Conservation (phyloP, 805 yeast species). For the Wickerhamomyces bisporus region DNA sequence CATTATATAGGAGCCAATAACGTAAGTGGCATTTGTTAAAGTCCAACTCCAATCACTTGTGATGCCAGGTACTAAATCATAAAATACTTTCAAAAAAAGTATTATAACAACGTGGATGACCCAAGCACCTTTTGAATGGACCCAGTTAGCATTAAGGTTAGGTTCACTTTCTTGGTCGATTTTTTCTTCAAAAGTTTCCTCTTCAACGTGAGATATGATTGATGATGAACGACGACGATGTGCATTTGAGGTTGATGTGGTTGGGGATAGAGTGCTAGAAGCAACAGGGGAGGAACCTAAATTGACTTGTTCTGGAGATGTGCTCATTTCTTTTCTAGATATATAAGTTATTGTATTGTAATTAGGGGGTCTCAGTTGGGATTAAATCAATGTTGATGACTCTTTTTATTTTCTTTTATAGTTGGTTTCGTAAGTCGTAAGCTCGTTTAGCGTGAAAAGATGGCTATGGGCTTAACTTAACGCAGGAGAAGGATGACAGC, state of each 20-base stretch:
- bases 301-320: no score
- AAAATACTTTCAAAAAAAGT: slow-evolving; percentile 64
- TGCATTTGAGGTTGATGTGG: slow-evolving; percentile 11
- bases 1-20: slow-evolving; percentile 90
- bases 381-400: no score
- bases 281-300: no score
- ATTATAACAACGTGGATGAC: slow-evolving; percentile 83
- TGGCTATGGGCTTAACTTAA: no score
- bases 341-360: no score
- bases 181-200: slow-evolving; percentile 86
- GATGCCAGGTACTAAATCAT: slow-evolving; percentile 75
- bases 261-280: slow-evolving; percentile 13
- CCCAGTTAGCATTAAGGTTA: slow-evolving; percentile 94
- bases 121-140: slow-evolving; percentile 96
- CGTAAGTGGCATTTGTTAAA: slow-evolving; percentile 83
- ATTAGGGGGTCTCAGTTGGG: no score
- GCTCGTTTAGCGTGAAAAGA: no score
- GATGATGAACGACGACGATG: slow-evolving; percentile 78
- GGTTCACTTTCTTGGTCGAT: slow-evolving; percentile 87
- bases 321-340: no score
- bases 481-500: no score
- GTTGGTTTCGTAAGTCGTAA: no score
- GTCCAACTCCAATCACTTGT: slow-evolving; percentile 90
- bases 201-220: slow-evolving; percentile 86
- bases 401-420: no score